A percentile compares a stretch with the other conserved stretches of the same genome.
Evolutionary conservation across 1,284 basidiomycete genomes (phyloP).

Genomic region (Cryptococcus sp.): DNA sequence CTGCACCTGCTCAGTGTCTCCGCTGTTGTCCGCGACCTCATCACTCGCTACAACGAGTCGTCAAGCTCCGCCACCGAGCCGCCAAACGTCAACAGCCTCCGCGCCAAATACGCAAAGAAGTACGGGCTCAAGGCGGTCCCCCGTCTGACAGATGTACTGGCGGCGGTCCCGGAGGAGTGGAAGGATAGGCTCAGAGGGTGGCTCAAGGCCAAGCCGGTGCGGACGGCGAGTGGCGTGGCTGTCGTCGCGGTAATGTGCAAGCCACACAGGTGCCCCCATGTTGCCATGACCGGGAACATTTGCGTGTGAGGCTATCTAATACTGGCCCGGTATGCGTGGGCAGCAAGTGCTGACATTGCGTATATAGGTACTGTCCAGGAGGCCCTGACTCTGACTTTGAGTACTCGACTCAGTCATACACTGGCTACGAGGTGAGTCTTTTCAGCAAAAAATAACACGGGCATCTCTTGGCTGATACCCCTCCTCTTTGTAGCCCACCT

Average conservation of each 20-base stretch:
- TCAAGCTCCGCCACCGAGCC: conserved; percentile 29
- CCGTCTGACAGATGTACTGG: conserved; percentile 94
- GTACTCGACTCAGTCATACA: conserved; percentile 98
- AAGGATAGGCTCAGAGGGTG: conserved; percentile 87
- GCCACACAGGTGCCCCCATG: conserved; percentile 98
- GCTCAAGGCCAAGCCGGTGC: conserved; percentile 87
- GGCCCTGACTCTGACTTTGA: conserved; percentile 99
- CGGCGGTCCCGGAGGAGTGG: conserved; percentile 96
- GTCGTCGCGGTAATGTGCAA: conserved; percentile 99
- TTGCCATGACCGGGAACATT: conserved; percentile 99
- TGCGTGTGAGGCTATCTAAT: conserved; percentile 81
- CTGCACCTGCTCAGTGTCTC: conserved; percentile 86
- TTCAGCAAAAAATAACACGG: too few relatives aligned
- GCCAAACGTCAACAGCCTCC: conserved; percentile 77
- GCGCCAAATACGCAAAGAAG: conserved; percentile 85
- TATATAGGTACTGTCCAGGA: conserved; percentile 90
- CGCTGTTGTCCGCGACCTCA: conserved; percentile 90
- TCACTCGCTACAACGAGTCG: conserved; percentile 54
- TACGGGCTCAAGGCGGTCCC: conserved; percentile 82
- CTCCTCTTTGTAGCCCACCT: conserved; percentile 64
- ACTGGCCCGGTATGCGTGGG: not conserved
- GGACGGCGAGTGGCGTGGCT: conserved; percentile 96
- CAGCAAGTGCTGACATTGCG: conserved; percentile 2
- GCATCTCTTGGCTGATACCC: not conserved
- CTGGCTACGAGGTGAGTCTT: conserved; percentile 70